phyloP scores from a whole-genome alignment of 257 asterid genomes.

The Plectranthus barbatus region DNA sequence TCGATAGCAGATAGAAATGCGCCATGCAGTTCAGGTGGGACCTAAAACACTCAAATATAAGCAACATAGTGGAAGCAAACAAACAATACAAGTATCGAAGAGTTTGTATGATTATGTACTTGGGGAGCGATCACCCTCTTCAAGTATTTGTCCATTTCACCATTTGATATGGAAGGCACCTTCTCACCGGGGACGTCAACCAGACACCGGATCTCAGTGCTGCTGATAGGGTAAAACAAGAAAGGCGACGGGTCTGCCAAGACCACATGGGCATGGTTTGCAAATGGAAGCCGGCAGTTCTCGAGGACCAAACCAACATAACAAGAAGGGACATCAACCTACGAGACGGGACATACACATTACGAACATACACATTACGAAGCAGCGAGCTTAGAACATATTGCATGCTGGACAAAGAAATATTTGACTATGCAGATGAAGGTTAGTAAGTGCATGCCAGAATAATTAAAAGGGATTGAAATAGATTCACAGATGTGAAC shows the following conservation, averaged over 20 bases:
- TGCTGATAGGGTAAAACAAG: conserved; percentile 42
- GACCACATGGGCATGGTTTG: conserved; percentile 41
- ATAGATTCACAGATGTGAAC: neutral
- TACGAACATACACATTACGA: too few species aligned
- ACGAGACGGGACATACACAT: neutral
- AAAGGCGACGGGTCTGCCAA: conserved; percentile 44
- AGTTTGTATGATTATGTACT: conserved; percentile 5
- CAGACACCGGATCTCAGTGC: conserved; percentile 41
- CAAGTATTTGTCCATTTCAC: conserved; percentile 39
- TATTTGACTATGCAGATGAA: too few species aligned
- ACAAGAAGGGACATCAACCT: conserved; percentile 47
- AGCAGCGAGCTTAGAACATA: neutral
- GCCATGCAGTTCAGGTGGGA: conserved; percentile 30
- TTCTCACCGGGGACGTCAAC: conserved; percentile 48
- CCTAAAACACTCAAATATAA: conserved; percentile 10
- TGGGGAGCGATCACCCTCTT: conserved; percentile 40
- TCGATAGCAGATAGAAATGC: conserved; percentile 34
- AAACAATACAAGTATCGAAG: neutral
- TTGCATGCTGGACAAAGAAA: neutral
- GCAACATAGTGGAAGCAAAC: neutral
- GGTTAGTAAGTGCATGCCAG: too few species aligned
- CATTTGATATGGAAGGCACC: conserved; percentile 40
- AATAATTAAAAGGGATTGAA: too few species aligned
- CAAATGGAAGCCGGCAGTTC: conserved; percentile 25
- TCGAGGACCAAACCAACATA: conserved; percentile 39